phyloP scores from a whole-genome alignment of 1,284 basidiomycete genomes.

The Ceratobasidium sp. region DNA sequence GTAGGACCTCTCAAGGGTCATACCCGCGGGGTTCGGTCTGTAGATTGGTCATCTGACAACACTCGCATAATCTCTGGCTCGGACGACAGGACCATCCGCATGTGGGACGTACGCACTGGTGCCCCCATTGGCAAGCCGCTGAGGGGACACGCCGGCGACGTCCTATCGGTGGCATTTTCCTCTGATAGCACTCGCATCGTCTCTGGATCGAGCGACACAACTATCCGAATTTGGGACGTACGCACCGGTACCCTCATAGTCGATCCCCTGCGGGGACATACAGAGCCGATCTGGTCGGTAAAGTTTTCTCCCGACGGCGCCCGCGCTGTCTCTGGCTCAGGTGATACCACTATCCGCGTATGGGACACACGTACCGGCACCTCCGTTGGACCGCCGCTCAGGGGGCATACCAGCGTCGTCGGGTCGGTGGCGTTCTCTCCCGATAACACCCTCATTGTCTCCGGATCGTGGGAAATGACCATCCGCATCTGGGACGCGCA shows the following conservation, averaged over 20 bases:
- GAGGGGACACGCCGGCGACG: conserved; percentile 20
- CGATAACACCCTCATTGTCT: no score
- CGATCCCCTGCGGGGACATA: conserved; percentile 35
- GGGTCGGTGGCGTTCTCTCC: no score
- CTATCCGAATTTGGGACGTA: conserved; percentile 42
- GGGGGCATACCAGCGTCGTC: no score
- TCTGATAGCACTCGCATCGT: conserved; percentile 32
- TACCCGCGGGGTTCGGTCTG: conserved; percentile 8
- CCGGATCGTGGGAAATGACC: no score
- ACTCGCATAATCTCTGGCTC: conserved; percentile 26
- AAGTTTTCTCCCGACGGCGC: conserved; percentile 15
- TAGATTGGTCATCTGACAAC: conserved; percentile 19
- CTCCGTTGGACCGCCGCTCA: no score
- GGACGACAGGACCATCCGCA: background rate
- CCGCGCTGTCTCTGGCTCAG: background rate
- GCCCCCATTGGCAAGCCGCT: background rate
- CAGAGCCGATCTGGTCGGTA: conserved; percentile 1
- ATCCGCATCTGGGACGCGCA: no score
- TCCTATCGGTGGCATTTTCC: conserved; percentile 33
- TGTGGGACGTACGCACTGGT: conserved; percentile 31
- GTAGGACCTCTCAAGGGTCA: conserved; percentile 3
- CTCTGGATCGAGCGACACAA: conserved; percentile 38
- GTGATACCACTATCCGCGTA: background rate
- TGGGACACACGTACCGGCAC: background rate
- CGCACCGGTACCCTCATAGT: background rate